These are phyloP conservation scores for Vitis riparia DNA, from an alignment of 164 flowering plant genomes.

Conservation along the genomic window DNA sequence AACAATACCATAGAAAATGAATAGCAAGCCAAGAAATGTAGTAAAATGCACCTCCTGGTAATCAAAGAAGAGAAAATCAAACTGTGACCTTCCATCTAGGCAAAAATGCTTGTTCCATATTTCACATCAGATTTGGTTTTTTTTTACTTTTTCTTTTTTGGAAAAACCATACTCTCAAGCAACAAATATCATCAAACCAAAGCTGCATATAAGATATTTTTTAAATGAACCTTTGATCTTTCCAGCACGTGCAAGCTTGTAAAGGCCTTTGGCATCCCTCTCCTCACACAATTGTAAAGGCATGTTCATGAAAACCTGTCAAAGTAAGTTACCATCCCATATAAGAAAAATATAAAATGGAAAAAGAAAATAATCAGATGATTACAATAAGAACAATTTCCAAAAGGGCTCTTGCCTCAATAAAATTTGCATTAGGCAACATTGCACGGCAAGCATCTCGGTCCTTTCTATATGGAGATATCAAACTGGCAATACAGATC, in stretches of 20 bases:
- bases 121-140: too few relatives aligned
- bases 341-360: too few relatives aligned
- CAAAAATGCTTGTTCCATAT: too few relatives aligned
- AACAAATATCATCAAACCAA: not conserved
- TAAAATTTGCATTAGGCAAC: slow-evolving; percentile 45
- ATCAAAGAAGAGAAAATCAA: too few relatives aligned
- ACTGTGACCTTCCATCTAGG: too few relatives aligned
- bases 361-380: not conserved
- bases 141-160: not conserved
- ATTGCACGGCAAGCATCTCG: slow-evolving; percentile 66
- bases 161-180: not conserved
- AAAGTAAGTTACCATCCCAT: too few relatives aligned
- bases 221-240: slow-evolving; percentile 57
- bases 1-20: too few relatives aligned
- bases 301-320: slow-evolving; percentile 65
- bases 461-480: slow-evolving; percentile 67
- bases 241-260: slow-evolving; percentile 77
- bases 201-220: not conserved
- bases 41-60: too few relatives aligned
- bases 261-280: slow-evolving; percentile 74
- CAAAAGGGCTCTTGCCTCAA: slow-evolving; percentile 43
- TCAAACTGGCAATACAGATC: slow-evolving; percentile 67
- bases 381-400: not conserved
- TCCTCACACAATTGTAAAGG: slow-evolving; percentile 59
- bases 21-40: too few relatives aligned